A percentile compares a stretch with the other conserved stretches of the same genome.
Evolutionary conservation across 768 basidiomycete genomes (phyloP).

Genomic region (Tubosaeta sp.): DNA sequence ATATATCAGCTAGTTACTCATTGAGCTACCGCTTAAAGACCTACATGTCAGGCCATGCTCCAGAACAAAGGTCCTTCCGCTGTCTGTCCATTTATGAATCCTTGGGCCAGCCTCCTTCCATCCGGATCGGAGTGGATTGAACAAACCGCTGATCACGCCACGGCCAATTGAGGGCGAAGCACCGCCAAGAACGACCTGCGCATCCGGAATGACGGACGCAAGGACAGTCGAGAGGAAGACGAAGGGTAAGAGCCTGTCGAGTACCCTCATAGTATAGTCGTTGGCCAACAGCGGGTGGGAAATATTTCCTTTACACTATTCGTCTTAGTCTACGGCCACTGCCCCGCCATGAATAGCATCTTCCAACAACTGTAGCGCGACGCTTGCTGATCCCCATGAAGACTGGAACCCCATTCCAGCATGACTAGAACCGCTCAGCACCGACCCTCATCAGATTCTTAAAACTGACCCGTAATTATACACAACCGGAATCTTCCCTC

Average conservation of each 20-base stretch:
- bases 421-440: constrained; percentile 38
- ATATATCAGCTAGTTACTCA: constrained; percentile 2
- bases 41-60: constrained; percentile 70
- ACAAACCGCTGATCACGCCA: constrained; percentile 33
- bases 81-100: constrained; percentile 58
- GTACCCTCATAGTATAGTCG: constrained; percentile 32
- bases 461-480: constrained; percentile 60
- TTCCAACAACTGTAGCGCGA: constrained; percentile 46
- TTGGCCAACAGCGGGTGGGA: neutral
- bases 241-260: constrained; percentile 31
- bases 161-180: constrained; percentile 13
- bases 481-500: constrained; percentile 43
- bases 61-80: constrained; percentile 63
- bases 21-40: constrained; percentile 23
- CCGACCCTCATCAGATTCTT: neutral
- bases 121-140: constrained; percentile 41
- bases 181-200: constrained; percentile 42
- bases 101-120: constrained; percentile 41
- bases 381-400: constrained; percentile 60
- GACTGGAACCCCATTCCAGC: constrained; percentile 60
- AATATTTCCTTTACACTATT: neutral
- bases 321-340: neutral
- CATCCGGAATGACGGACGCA: constrained; percentile 38
- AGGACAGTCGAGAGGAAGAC: constrained; percentile 34
- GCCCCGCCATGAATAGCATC: constrained; percentile 27